Evolutionary conservation across 169 alveolate genomes (phyloP), one percentile per base, ranked within the genome.

Genomic region (Babesia gibsoni): DNA sequence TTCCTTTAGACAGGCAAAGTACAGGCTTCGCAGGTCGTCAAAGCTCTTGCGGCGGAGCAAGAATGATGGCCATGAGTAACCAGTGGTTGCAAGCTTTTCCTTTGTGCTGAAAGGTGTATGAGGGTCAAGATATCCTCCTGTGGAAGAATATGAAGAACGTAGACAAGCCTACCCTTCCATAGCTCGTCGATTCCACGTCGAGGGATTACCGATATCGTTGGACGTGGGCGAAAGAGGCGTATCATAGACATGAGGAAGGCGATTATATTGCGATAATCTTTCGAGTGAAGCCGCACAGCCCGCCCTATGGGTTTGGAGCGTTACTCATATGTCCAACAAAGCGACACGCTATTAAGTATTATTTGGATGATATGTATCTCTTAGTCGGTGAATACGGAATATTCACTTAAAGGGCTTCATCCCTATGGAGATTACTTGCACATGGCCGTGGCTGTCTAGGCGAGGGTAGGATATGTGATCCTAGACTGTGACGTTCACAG

Each of bases 41-140:
- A 91, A 91, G 57, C 93, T 87, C 66, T 91, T 90, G 59, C 70
- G 66, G 37, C 94, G 79, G 33, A 91, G 84, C 52, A 91, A 61
- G 52, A 80, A 81, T 29, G 94, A 85, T 14, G 95, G 95, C 95
- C 95, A 91, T 0, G 95, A 90, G 50, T 88, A 91, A 9, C 95
- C 95, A 33, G 94, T 49, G 48, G 67, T 84, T 6, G 93, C 88
- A 37, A 78, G 67, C 32, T 73, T 73, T n/a, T 83, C 84, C 50
- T 80, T 89, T 45, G 54, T 72, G 52, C 77, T 65, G 50, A 80
- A 85, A 3, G 79, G 75, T 33, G 78, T 74, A 27, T 90, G 72
- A 0, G 94, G 88, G 49, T 87, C 92, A 43, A 87, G 65, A 46
- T 78, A 87, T 23, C 92, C 88, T 14, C 92, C 92, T 84, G 46